These are phyloP conservation scores for Cladosporium sp. DNA, from an alignment of 2,329 filamentous ascomycete genomes.

Conservation along the genomic window DNA sequence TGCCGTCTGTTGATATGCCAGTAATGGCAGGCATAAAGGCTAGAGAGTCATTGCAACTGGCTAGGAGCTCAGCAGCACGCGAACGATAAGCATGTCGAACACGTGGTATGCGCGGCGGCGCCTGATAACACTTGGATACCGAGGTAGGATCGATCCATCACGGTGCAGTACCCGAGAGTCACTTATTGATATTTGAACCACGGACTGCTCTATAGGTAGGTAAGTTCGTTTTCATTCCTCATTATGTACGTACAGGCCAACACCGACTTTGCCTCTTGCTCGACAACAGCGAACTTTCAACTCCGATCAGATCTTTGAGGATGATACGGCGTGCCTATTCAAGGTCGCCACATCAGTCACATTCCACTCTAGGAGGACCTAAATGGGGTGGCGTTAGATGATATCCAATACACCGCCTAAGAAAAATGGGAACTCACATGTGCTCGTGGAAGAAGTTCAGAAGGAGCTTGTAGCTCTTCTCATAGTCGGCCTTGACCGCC, in stretches of 20 bases:
- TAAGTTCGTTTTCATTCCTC: slow-evolving; percentile 1
- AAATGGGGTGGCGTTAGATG: slow-evolving; percentile 2
- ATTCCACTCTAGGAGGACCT: background rate
- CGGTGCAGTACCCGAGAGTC: background rate
- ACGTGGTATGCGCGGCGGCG: slow-evolving; percentile 9
- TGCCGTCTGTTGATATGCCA: background rate
- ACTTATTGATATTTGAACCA: too few relatives aligned
- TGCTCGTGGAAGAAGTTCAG: slow-evolving; percentile 50
- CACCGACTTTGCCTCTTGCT: background rate
- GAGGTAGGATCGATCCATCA: background rate
- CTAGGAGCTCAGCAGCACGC: background rate
- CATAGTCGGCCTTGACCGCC: slow-evolving; percentile 46
- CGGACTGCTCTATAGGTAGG: too few relatives aligned
- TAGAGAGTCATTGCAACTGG: too few relatives aligned
- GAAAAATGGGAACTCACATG: slow-evolving; percentile 37
- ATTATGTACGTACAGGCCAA: background rate
- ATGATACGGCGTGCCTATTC: background rate
- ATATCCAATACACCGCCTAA: background rate
- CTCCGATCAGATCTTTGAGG: slow-evolving; percentile 3
- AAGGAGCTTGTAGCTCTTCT: slow-evolving; percentile 45
- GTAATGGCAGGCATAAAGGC: too few relatives aligned
- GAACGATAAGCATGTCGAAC: background rate
- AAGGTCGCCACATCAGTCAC: slow-evolving; percentile 2
- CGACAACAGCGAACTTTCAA: too few relatives aligned
- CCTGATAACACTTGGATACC: slow-evolving; percentile 1